These are phyloP conservation scores for Apiospora koreana DNA, from an alignment of 2,329 filamentous ascomycete species.

Conservation along the genomic window DNA sequence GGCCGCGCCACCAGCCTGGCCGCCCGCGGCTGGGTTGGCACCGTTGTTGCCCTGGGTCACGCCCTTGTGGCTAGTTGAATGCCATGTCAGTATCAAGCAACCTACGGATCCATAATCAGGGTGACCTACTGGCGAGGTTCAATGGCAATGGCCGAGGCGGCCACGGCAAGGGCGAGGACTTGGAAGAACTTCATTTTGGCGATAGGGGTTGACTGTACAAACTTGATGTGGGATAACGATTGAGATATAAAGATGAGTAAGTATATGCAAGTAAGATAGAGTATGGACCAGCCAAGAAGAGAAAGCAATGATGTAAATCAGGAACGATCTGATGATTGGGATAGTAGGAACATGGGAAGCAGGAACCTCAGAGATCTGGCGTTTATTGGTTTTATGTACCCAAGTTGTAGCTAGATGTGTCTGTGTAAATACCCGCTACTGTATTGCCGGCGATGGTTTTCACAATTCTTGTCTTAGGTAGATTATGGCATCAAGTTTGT, in stretches of 20 bases:
- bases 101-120: no score
- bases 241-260: neutral
- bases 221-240: neutral
- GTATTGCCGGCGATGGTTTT: neutral
- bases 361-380: no score
- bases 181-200: conserved; percentile 17
- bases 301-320: neutral
- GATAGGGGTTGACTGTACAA: neutral
- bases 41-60: neutral
- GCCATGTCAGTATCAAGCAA: neutral
- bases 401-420: neutral
- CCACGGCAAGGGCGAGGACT: conserved; percentile 10
- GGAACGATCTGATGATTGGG: neutral
- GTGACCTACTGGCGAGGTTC: conserved; percentile 10
- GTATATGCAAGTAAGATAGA: neutral
- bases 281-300: neutral
- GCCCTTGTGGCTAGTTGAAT: neutral
- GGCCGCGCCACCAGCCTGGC: neutral
- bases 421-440: neutral
- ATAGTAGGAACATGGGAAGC: neutral
- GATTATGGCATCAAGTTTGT: neutral
- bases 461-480: no score
- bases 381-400: neutral
- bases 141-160: conserved; percentile 14
- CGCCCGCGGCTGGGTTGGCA: neutral